phyloP scores from a whole-genome alignment of 345 rosid genomes.

The Acer negundo region DNA sequence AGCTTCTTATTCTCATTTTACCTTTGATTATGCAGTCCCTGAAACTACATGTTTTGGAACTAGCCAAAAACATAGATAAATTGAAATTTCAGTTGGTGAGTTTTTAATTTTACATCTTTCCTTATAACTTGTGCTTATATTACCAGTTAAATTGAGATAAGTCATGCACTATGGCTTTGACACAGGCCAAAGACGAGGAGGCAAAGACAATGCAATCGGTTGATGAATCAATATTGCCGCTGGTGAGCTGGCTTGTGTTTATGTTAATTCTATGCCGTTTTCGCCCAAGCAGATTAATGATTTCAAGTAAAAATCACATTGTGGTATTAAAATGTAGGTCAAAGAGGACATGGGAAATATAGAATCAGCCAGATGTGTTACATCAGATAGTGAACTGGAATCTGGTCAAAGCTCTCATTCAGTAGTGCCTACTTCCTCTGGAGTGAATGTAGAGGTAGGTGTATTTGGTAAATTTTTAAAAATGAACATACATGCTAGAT shows the following conservation, averaged over 20 bases:
- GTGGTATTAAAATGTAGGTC: slow-evolving; percentile 32
- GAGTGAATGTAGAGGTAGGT: slow-evolving; percentile 42
- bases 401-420: slow-evolving; percentile 28
- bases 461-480: slow-evolving; percentile 11
- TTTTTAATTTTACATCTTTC: slow-evolving; percentile 13
- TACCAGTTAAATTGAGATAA: background rate
- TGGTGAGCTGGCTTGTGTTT: slow-evolving; percentile 31
- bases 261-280: slow-evolving; percentile 23
- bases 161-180: slow-evolving; percentile 23
- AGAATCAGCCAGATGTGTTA: slow-evolving; percentile 25
- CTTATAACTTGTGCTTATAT: background rate
- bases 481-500: background rate
- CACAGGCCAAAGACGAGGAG: slow-evolving; percentile 56
- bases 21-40: slow-evolving; percentile 62
- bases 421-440: slow-evolving; percentile 25
- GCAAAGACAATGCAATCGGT: slow-evolving; percentile 34
- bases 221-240: slow-evolving; percentile 41
- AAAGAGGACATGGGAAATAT: slow-evolving; percentile 31
- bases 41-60: slow-evolving; percentile 88
- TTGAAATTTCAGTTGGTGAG: slow-evolving; percentile 73
- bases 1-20: slow-evolving; percentile 19
- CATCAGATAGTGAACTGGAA: slow-evolving; percentile 33
- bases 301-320: slow-evolving; percentile 8
- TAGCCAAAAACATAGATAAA: slow-evolving; percentile 59
- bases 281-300: slow-evolving; percentile 16